Evolutionary conservation across 192 early-diverging fungal genomes (phyloP).

Genomic region (Entomortierella parvispora): DNA sequence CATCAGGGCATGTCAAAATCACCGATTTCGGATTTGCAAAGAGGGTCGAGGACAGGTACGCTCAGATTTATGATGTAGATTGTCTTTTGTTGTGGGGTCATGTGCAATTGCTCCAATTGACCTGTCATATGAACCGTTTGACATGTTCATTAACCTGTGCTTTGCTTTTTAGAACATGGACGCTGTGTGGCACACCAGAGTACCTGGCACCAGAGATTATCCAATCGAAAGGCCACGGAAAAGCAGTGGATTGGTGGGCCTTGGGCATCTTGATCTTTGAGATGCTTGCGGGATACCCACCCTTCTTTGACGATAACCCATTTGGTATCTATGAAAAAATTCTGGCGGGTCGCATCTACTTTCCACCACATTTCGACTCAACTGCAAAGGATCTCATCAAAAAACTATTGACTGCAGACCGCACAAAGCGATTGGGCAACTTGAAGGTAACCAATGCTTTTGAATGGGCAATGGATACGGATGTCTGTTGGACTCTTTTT

Average conservation of each 20-base stretch:
- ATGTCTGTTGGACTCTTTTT: not conserved
- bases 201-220: slow-evolving; percentile 98
- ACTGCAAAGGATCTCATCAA: slow-evolving; percentile 91
- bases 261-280: slow-evolving; percentile 97
- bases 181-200: slow-evolving; percentile 97
- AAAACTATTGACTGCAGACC: slow-evolving; percentile 90
- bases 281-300: slow-evolving; percentile 98
- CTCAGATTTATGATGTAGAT: not conserved
- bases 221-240: slow-evolving; percentile 96
- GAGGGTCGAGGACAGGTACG: slow-evolving; percentile 73
- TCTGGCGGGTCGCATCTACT: slow-evolving; percentile 87
- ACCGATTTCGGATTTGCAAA: slow-evolving; percentile 99
- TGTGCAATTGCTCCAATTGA: not conserved
- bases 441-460: slow-evolving; percentile 60
- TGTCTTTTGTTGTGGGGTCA: not conserved
- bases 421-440: slow-evolving; percentile 94
- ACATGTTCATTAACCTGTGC: not conserved
- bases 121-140: too few species aligned
- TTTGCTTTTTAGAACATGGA: slow-evolving; percentile 84
- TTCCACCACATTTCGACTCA: slow-evolving; percentile 88
- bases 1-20: slow-evolving; percentile 94
- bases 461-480: not conserved
- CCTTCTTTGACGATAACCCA: slow-evolving; percentile 97
- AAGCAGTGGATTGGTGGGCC: slow-evolving; percentile 99
- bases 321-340: slow-evolving; percentile 99